A percentile compares a stretch with the other conserved stretches of the same genome.
Conservation (phyloP, 1,284 basidiomycete genomes). For the Cutaneotrichosporon sp. region DNA sequence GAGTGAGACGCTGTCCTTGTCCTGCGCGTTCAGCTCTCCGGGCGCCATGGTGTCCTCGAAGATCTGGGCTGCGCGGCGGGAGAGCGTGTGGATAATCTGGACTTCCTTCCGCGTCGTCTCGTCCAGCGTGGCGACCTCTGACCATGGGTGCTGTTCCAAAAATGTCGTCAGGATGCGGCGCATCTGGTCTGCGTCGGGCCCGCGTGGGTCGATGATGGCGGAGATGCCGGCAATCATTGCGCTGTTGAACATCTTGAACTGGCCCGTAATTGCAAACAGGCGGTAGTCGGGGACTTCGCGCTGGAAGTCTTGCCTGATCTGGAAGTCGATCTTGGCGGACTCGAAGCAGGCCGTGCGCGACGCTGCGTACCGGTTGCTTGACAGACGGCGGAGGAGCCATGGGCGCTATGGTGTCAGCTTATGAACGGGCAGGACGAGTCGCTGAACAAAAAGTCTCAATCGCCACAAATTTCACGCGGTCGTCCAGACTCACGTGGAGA, state of each 20-base stretch:
- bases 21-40: constrained; percentile 37
- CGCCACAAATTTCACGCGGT: too few relatives aligned
- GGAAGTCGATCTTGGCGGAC: constrained; percentile 45
- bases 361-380: constrained; percentile 40
- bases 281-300: constrained; percentile 37
- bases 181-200: constrained; percentile 44
- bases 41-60: constrained; percentile 43
- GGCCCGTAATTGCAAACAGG: constrained; percentile 31
- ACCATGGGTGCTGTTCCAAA: constrained; percentile 45
- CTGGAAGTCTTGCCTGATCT: constrained; percentile 42
- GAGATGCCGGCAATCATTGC: constrained; percentile 50
- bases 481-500: constrained; percentile 40
- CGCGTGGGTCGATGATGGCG: constrained; percentile 48
- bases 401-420: constrained; percentile 40
- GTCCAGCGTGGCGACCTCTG: constrained; percentile 37
- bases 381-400: constrained; percentile 43
- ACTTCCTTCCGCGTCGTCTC: constrained; percentile 49
- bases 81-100: constrained; percentile 47
- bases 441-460: too few relatives aligned
- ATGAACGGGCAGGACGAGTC: too few relatives aligned
- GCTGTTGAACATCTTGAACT: constrained; percentile 47
- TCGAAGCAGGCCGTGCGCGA: constrained; percentile 46
- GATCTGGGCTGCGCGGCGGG: constrained; percentile 42
- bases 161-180: constrained; percentile 45
- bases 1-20: constrained; percentile 42